These are phyloP conservation scores for Pyrenopolyporus hunteri DNA, from an alignment of 495 filamentous ascomycete genomes.

Conservation along the genomic window DNA sequence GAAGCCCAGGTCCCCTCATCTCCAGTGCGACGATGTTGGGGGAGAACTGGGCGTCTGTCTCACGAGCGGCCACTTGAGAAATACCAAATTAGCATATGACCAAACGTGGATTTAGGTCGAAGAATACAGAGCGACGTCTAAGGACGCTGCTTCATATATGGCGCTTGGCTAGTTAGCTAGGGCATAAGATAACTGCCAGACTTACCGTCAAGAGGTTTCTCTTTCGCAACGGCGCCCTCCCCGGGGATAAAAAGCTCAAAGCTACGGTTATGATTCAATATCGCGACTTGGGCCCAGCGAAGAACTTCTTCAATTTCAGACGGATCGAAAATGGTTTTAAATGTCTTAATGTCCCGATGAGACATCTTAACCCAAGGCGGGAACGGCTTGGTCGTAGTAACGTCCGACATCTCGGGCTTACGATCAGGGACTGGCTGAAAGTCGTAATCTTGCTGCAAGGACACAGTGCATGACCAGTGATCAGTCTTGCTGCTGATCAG, in stretches of 20 bases:
- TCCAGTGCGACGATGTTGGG: constrained; percentile 79
- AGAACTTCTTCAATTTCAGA: constrained; percentile 63
- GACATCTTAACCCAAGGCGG: constrained; percentile 51
- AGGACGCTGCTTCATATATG: background rate
- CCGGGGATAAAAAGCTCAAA: constrained; percentile 58
- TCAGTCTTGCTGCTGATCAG: constrained; percentile 55
- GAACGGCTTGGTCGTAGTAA: constrained; percentile 50
- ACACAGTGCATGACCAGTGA: constrained; percentile 63
- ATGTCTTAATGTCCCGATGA: constrained; percentile 43
- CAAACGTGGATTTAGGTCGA: background rate
- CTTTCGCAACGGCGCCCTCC: constrained; percentile 41
- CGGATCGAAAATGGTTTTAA: constrained; percentile 51
- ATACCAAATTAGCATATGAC: constrained; percentile 4
- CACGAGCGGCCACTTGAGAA: constrained; percentile 37
- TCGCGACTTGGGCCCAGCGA: constrained; percentile 73
- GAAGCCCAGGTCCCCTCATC: constrained; percentile 70
- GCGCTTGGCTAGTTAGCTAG: background rate
- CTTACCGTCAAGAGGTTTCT: constrained; percentile 38
- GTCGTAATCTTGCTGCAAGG: constrained; percentile 63
- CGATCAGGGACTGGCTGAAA: constrained; percentile 43
- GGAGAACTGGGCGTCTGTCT: constrained; percentile 67
- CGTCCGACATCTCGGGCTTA: constrained; percentile 46
- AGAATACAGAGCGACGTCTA: background rate
- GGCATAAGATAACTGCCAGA: background rate
- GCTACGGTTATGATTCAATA: constrained; percentile 62